phyloP scores from a whole-genome alignment of 768 basidiomycete genomes.

The Krasilnikovozyma curviuscula region DNA sequence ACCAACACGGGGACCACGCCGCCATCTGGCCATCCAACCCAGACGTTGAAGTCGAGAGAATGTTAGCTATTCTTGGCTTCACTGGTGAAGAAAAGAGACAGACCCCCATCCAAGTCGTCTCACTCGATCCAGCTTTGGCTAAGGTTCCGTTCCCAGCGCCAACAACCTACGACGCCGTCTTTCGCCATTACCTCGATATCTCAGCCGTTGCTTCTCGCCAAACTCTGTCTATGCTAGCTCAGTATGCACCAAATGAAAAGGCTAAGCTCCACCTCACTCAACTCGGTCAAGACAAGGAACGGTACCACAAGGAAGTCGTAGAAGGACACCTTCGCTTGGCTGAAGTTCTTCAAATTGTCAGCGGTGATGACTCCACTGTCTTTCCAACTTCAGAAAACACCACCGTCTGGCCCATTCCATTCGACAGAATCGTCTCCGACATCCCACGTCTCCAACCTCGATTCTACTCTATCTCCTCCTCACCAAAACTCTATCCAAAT shows the following conservation, averaged over 20 bases:
- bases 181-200: slow-evolving; percentile 94
- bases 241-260: slow-evolving; percentile 64
- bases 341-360: slow-evolving; percentile 77
- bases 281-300: slow-evolving; percentile 70
- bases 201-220: slow-evolving; percentile 87
- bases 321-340: slow-evolving; percentile 76
- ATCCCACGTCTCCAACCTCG: slow-evolving; percentile 88
- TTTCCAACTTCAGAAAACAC: slow-evolving; percentile 43
- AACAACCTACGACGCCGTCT: slow-evolving; percentile 77
- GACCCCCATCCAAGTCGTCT: slow-evolving; percentile 73
- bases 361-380: slow-evolving; percentile 49
- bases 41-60: slow-evolving; percentile 72
- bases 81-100: slow-evolving; percentile 46
- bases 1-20: slow-evolving; percentile 95
- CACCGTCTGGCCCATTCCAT: slow-evolving; percentile 72
- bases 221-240: slow-evolving; percentile 64
- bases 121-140: slow-evolving; percentile 90
- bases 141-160: slow-evolving; percentile 98
- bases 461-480: slow-evolving; percentile 96
- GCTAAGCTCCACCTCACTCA: slow-evolving; percentile 54
- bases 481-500: slow-evolving; percentile 74
- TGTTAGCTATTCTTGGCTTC: slow-evolving; percentile 69
- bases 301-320: slow-evolving; percentile 55
- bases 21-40: slow-evolving; percentile 95
- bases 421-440: slow-evolving; percentile 87